phyloP scores from a whole-genome alignment of 805 yeast genomes.

The Yarrowia keelungensis region DNA sequence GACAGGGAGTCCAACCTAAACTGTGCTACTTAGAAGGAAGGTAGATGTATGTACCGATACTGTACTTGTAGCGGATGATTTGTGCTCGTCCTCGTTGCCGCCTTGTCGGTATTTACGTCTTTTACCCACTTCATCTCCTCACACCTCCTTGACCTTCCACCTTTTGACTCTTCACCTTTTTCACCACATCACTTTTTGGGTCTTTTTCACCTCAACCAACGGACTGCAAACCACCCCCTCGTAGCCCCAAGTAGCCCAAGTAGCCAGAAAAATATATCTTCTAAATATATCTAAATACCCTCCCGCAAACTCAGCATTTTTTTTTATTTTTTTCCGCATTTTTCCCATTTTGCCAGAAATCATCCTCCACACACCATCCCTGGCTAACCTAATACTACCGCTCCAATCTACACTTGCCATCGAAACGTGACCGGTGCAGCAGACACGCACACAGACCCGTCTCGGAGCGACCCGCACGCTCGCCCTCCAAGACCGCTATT shows the following conservation, averaged over 20 bases:
- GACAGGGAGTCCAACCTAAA: conserved; percentile 27
- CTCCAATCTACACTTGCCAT: background rate
- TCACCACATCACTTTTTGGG: too few species aligned
- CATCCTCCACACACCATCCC: conserved; percentile 7
- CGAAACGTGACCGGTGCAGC: conserved; percentile 19
- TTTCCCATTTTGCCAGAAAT: background rate
- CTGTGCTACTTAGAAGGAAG: background rate
- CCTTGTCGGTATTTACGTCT: too few species aligned
- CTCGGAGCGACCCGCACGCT: conserved; percentile 11
- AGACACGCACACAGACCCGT: conserved; percentile 10
- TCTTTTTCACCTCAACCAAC: too few species aligned
- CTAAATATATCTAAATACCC: background rate
- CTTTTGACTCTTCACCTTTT: too few species aligned
- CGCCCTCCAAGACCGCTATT: background rate
- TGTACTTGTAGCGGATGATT: too few species aligned
- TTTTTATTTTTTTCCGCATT: background rate
- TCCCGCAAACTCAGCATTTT: background rate
- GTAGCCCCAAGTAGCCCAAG: too few species aligned
- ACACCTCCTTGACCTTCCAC: too few species aligned
- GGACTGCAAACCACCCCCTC: too few species aligned
- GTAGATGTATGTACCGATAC: too few species aligned
- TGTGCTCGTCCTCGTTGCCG: too few species aligned
- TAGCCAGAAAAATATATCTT: too few species aligned
- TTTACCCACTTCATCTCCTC: too few species aligned
- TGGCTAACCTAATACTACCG: conserved; percentile 21